Percentiles rank a stretch among this genome's conserved stretches.
phyloP scores from a whole-genome alignment of 140 eudicot species.

The Senecio squalidus region DNA sequence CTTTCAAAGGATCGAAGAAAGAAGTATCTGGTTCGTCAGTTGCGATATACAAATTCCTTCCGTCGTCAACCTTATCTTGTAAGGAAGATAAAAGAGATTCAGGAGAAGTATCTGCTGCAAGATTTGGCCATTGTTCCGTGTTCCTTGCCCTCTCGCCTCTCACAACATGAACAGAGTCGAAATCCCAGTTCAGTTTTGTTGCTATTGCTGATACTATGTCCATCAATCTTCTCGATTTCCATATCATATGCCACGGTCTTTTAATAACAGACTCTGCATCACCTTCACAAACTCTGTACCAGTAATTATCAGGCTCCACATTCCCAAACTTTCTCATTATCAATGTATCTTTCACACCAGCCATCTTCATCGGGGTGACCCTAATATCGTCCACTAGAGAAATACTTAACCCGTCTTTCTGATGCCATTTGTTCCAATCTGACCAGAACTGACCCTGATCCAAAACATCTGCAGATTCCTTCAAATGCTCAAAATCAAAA shows the following conservation, averaged over 20 bases:
- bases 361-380: constrained; percentile 64
- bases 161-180: constrained; percentile 83
- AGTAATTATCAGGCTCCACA: constrained; percentile 88
- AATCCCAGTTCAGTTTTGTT: constrained; percentile 83
- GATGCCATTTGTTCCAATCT: constrained; percentile 73
- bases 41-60: constrained; percentile 75
- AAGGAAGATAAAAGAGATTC: constrained; percentile 54
- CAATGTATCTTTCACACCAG: constrained; percentile 53
- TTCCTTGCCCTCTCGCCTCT: constrained; percentile 84
- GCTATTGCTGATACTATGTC: constrained; percentile 76
- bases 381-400: constrained; percentile 72
- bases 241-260: constrained; percentile 84
- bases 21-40: constrained; percentile 71
- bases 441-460: constrained; percentile 81
- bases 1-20: constrained; percentile 83
- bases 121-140: constrained; percentile 75
- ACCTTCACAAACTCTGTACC: constrained; percentile 97
- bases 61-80: constrained; percentile 68
- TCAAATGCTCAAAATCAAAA: constrained; percentile 89
- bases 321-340: constrained; percentile 88
- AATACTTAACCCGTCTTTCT: constrained; percentile 51
- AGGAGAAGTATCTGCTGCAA: constrained; percentile 72
- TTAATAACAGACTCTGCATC: constrained; percentile 70
- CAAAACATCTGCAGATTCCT: constrained; percentile 61
- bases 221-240: constrained; percentile 86